Conservation (phyloP, 176 grass and related monocot species). For the Triticum timopheevii region DNA sequence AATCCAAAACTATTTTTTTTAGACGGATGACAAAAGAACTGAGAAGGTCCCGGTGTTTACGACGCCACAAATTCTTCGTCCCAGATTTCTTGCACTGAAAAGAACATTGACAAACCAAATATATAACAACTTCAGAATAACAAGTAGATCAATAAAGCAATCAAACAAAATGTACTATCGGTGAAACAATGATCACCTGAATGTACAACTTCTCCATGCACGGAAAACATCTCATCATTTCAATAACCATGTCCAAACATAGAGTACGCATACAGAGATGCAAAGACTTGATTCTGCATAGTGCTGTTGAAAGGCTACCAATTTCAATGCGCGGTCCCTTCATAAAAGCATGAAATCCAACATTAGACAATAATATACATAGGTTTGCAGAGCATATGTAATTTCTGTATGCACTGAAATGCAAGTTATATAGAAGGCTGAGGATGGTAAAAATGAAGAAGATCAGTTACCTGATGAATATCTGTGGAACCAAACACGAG, state of each 20-base stretch:
- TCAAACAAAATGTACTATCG: neutral
- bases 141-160: neutral
- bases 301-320: too few species aligned
- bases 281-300: neutral
- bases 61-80: neutral
- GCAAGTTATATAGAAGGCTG: neutral
- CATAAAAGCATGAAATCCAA: neutral
- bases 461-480: neutral
- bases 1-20: neutral
- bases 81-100: neutral
- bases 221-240: neutral
- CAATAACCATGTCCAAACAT: neutral
- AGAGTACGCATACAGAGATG: neutral
- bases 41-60: neutral
- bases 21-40: neutral
- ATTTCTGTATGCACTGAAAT: neutral
- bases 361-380: neutral
- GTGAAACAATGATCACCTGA: neutral
- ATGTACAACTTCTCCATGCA: constrained; percentile 3
- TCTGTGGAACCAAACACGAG: neutral
- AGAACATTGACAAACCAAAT: neutral
- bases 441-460: neutral
- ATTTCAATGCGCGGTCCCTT: neutral
- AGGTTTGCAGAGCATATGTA: neutral
- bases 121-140: neutral